These are phyloP conservation scores for Clarireedia paspali DNA, from an alignment of 2,329 filamentous ascomycete species.

Conservation along the genomic window DNA sequence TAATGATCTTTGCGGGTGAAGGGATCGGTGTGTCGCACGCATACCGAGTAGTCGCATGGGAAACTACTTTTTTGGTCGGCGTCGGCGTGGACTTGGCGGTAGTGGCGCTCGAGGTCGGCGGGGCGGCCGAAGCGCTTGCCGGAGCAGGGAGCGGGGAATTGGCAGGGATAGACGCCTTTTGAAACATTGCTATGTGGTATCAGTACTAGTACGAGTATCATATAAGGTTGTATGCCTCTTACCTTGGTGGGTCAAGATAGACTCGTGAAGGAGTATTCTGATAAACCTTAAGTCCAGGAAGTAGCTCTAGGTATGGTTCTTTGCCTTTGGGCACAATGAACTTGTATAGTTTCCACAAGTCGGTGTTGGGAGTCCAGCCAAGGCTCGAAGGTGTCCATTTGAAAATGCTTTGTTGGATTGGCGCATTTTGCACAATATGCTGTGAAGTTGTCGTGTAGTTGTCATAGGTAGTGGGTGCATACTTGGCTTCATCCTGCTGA, in stretches of 20 bases:
- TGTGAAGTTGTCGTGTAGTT: neutral
- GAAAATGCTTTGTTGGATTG: neutral
- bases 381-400: constrained; percentile 14
- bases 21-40: constrained; percentile 26
- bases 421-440: neutral
- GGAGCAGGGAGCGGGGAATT: constrained; percentile 18
- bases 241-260: constrained; percentile 16
- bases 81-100: constrained; percentile 26
- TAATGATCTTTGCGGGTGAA: constrained; percentile 42
- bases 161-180: constrained; percentile 16
- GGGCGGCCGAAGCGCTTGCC: constrained; percentile 23
- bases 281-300: neutral
- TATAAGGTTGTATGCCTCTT: neutral
- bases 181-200: constrained; percentile 7
- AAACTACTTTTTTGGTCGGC: constrained; percentile 16
- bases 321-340: constrained; percentile 16
- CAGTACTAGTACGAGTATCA: neutral
- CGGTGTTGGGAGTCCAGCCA: constrained; percentile 11
- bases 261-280: constrained; percentile 12
- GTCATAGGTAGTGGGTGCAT: neutral
- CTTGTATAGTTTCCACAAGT: constrained; percentile 15
- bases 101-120: constrained; percentile 33
- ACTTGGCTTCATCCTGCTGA: neutral
- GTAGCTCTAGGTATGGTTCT: constrained; percentile 16
- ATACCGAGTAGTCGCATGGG: constrained; percentile 27